Percentiles rank a stretch among this genome's conserved stretches.
Evolutionary conservation across 164 flowering plant genomes (phyloP).

Genomic region (Houttuynia cordata): DNA sequence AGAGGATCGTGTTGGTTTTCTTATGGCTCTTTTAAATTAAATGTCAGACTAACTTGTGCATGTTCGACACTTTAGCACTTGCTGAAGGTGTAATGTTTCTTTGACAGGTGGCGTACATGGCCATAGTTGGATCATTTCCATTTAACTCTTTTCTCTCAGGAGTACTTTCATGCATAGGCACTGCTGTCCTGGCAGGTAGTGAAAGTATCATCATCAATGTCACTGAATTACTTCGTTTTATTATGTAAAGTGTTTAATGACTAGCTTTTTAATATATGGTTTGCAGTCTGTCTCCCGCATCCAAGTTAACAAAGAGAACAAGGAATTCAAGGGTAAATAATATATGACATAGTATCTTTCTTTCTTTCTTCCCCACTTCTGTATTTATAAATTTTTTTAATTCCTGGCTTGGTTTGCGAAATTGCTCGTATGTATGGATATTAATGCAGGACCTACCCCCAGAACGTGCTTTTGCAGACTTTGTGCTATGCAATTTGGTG

Average conservation of each 20-base stretch:
- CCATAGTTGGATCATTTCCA: constrained; percentile 92
- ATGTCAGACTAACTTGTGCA: not conserved
- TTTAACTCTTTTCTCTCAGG: constrained; percentile 98
- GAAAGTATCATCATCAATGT: not conserved
- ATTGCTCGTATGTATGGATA: not conserved
- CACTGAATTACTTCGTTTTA: not conserved
- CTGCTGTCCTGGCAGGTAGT: constrained; percentile 95
- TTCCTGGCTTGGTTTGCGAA: not conserved
- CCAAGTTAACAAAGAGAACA: constrained; percentile 98
- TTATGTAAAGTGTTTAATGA: not conserved
- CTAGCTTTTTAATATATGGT: not conserved
- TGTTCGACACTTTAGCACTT: too few relatives aligned
- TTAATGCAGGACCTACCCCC: constrained; percentile 79
- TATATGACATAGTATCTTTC: not conserved
- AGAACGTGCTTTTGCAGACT: constrained; percentile 96
- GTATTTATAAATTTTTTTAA: not conserved
- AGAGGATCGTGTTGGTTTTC: too few relatives aligned
- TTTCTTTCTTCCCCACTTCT: not conserved
- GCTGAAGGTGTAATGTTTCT: constrained; percentile 3
- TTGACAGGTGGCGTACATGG: constrained; percentile 86
- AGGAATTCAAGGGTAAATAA: constrained; percentile 92
- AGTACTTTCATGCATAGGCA: constrained; percentile 86
- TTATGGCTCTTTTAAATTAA: too few relatives aligned
- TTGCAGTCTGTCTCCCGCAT: constrained; percentile 90
- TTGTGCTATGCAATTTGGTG: constrained; percentile 92